A percentile compares a stretch with the other conserved stretches of the same genome.
Evolutionary conservation across 1,139 yeast genomes (phyloP).

Genomic region (Yamadazyma kanchanaburiensis): DNA sequence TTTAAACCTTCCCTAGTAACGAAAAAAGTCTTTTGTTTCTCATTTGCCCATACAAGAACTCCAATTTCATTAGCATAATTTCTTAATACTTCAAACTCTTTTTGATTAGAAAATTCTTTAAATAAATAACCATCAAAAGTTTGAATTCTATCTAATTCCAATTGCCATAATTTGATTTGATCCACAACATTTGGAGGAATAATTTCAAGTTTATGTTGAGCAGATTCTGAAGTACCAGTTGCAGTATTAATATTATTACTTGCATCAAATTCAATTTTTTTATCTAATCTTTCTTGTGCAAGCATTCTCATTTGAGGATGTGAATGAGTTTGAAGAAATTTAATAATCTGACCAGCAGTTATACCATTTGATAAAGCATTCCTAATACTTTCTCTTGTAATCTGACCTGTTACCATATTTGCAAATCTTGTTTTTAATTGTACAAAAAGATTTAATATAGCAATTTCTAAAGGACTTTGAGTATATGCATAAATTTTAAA

Average conservation of each 20-base stretch:
- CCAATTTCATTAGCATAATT: slow-evolving; percentile 90
- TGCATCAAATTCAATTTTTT: slow-evolving; percentile 61
- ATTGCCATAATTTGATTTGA: slow-evolving; percentile 93
- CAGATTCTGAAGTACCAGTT: slow-evolving; percentile 31
- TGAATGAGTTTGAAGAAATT: slow-evolving; percentile 87
- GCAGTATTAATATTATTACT: slow-evolving; percentile 56
- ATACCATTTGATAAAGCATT: slow-evolving; percentile 84
- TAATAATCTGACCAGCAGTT: slow-evolving; percentile 90
- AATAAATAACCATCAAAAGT: slow-evolving; percentile 86
- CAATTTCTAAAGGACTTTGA: slow-evolving; percentile 91
- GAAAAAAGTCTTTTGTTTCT: slow-evolving; percentile 69
- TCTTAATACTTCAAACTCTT: slow-evolving; percentile 70
- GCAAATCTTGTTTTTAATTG: slow-evolving; percentile 81
- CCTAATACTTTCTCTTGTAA: slow-evolving; percentile 89
- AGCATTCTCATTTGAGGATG: slow-evolving; percentile 84
- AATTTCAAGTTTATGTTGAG: slow-evolving; percentile 53
- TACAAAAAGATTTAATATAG: slow-evolving; percentile 83
- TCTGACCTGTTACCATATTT: slow-evolving; percentile 90
- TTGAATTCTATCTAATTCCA: slow-evolving; percentile 89
- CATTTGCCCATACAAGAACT: slow-evolving; percentile 81
- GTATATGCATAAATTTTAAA: slow-evolving; percentile 93
- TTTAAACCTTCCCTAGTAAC: slow-evolving; percentile 82
- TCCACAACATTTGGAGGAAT: slow-evolving; percentile 95
- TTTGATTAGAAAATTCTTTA: slow-evolving; percentile 75
- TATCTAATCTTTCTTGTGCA: slow-evolving; percentile 66